Conservation (phyloP, 2,329 filamentous ascomycete species). For the Lasiodiplodia sp. region DNA sequence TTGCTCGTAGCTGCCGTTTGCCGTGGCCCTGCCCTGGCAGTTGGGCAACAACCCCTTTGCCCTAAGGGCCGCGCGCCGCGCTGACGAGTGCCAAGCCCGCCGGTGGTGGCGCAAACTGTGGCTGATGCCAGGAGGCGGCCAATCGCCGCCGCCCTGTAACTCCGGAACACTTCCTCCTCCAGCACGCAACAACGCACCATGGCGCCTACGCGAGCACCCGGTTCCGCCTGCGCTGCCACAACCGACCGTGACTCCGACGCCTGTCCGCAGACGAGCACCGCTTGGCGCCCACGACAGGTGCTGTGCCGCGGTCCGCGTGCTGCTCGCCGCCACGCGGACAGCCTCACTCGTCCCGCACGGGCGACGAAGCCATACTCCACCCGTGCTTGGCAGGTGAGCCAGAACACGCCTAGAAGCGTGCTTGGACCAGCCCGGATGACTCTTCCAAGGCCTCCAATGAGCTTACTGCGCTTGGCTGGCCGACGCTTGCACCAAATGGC, state of each 20-base stretch:
- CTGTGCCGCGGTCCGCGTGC: conserved; percentile 1
- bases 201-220: background rate
- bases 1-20: conserved; percentile 18
- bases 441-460: conserved; percentile 5
- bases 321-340: background rate
- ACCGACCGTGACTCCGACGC: conserved; percentile 5
- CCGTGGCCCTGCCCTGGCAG: conserved; percentile 8
- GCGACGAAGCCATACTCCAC: background rate
- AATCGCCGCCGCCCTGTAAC: background rate
- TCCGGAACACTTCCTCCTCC: background rate
- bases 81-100: conserved; percentile 7
- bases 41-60: conserved; percentile 20
- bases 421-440: conserved; percentile 14
- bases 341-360: conserved; percentile 13
- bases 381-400: background rate
- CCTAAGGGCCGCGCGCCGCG: background rate
- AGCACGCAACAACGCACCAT: background rate
- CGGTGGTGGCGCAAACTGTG: conserved; percentile 3
- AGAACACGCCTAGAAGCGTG: background rate
- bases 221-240: background rate
- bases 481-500: background rate
- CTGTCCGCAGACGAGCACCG: background rate
- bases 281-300: background rate
- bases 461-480: background rate
- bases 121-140: background rate